Base-by-base conservation (phyloP, 2,329 filamentous ascomycete species). In the Diaporthe citrichinensis region DNA sequence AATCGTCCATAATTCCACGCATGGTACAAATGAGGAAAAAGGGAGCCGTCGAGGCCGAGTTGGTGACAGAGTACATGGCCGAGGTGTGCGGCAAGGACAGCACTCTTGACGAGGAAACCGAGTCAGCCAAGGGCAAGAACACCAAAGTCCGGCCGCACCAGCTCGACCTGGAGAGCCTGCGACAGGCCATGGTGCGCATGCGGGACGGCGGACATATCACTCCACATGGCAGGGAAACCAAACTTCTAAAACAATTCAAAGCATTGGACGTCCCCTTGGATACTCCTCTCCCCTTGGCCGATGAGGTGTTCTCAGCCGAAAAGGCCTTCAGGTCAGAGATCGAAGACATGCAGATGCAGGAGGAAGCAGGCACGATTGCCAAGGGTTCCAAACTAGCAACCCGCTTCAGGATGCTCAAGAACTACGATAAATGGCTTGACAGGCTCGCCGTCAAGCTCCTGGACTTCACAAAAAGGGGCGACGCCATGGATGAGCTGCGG, bases 1-100 rank as follows among this genome's bases (percentile, higher is more conserved):
- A 91, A 78, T 80, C 83, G 9, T 77, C 82, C 1, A 78, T 94
- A 1, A 75, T 98, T 10, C 93, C 96, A 0, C 90, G 89, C 71
- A 84, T 86, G 2, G 81, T 94, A 3, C 83, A 86, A 46, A 83
- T 86, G 1, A 89, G 93, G n/a, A 88, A 84, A 57, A 92, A 91
- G 61, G 82, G 87, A 31, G 87, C 90, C 6, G 81, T 94, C 6
- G 87, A 93, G 71, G 86, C 89, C 2, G 92, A 95, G 78, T 83
- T 93, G 4, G 82, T 87, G n/a, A 90, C 89, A 72, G 88, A 92
- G 6, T 89, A 88, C 79, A 83, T 93, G 4, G 86, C 87, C 55
- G 90, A 94, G 80, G 84, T 95, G 14, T 91, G 88, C 25, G 84
- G 85, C 10, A 77, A 81, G 23, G 84, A 88, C 36, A 74, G 79